A percentile compares a stretch with the other conserved stretches of the same genome.
These are phyloP conservation scores for Rhododendron ferrugineum DNA, from an alignment of 148 eudicot species.

Conservation along the genomic window DNA sequence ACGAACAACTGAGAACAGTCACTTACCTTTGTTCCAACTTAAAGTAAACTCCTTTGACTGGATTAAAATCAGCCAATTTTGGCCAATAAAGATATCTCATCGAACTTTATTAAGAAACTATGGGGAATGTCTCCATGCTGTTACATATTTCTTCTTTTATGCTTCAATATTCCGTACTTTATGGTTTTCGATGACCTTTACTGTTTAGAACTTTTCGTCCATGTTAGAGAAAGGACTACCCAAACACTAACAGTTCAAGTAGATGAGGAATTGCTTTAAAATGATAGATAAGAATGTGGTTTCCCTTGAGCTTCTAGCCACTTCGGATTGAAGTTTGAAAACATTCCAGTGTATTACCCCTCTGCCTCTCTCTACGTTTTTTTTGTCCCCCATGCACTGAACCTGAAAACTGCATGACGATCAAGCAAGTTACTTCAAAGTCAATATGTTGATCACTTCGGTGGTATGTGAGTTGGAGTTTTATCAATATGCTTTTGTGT, in stretches of 20 bases:
- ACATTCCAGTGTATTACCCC: not conserved
- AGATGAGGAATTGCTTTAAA: not conserved
- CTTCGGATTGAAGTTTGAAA: not conserved
- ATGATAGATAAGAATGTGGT: not conserved
- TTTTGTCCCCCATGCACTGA: not conserved
- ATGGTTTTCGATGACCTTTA: not conserved
- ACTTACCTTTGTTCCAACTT: not conserved
- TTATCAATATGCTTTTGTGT: not conserved
- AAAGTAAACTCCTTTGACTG: not conserved
- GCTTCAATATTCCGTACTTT: not conserved
- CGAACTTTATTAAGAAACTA: not conserved
- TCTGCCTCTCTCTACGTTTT: not conserved
- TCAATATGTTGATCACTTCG: not conserved
- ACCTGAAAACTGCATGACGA: not conserved
- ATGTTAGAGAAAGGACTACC: not conserved
- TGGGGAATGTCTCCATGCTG: not conserved
- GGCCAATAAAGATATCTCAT: not conserved
- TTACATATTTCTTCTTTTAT: not conserved
- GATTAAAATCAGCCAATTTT: not conserved
- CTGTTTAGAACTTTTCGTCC: not conserved
- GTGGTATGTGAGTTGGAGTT: not conserved
- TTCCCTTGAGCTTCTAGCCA: not conserved
- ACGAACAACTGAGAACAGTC: not conserved
- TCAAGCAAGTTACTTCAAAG: not conserved
- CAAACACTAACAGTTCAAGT: not conserved